phyloP scores from a whole-genome alignment of 2,329 filamentous ascomycete genomes.

The Drechslerella coelobrocha region DNA sequence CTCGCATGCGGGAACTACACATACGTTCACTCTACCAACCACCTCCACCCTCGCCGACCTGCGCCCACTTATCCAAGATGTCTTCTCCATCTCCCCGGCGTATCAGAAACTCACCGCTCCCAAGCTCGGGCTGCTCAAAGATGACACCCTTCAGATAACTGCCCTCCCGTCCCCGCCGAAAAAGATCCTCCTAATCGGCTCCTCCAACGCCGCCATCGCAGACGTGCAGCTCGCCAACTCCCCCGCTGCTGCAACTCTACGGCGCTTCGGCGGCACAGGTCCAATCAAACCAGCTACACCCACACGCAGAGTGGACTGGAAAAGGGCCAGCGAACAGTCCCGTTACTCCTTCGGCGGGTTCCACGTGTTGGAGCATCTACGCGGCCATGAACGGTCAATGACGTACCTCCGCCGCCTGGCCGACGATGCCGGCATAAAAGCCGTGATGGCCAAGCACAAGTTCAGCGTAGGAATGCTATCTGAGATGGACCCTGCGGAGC shows the following conservation, averaged over 20 bases:
- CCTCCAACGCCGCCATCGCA: slow-evolving; percentile 62
- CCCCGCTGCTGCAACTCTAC: slow-evolving; percentile 51
- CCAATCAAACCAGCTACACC: slow-evolving; percentile 59
- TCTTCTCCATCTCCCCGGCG: slow-evolving; percentile 64
- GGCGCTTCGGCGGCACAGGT: slow-evolving; percentile 58
- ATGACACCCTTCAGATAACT: slow-evolving; percentile 63
- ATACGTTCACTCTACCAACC: slow-evolving; percentile 61
- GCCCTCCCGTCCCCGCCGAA: slow-evolving; percentile 65
- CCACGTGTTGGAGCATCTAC: slow-evolving; percentile 77
- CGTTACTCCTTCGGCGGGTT: slow-evolving; percentile 83
- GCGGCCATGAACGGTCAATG: slow-evolving; percentile 73
- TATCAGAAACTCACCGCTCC: slow-evolving; percentile 75
- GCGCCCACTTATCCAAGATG: slow-evolving; percentile 65
- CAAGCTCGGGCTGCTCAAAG: slow-evolving; percentile 70
- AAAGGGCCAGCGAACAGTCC: slow-evolving; percentile 64
- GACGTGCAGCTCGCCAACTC: slow-evolving; percentile 58
- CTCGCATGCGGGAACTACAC: slow-evolving; percentile 61
- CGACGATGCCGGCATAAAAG: slow-evolving; percentile 82
- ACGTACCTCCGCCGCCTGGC: slow-evolving; percentile 77
- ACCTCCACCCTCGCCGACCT: slow-evolving; percentile 67
- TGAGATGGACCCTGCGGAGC: slow-evolving; percentile 88
- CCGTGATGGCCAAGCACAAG: slow-evolving; percentile 81
- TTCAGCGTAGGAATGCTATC: slow-evolving; percentile 86
- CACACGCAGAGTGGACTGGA: slow-evolving; percentile 59
- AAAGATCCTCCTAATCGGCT: slow-evolving; percentile 65